These are phyloP conservation scores for Cicer yamashitae DNA, from an alignment of 306 rosid species.

Conservation along the genomic window DNA sequence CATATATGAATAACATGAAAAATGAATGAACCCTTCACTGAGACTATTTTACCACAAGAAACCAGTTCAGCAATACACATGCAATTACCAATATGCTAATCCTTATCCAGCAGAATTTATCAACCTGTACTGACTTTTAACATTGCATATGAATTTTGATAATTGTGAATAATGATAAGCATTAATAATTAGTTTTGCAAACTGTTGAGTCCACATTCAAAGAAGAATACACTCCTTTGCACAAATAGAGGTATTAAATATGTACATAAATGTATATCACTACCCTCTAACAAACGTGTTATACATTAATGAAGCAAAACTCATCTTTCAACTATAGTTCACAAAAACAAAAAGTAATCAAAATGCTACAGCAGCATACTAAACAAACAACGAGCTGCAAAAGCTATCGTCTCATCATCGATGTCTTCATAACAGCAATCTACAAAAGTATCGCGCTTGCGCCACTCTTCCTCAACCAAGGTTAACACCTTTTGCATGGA, in stretches of 20 bases:
- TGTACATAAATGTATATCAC: slow-evolving; percentile 50
- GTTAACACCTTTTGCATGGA: slow-evolving; percentile 30
- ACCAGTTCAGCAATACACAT: not conserved
- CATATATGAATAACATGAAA: not conserved
- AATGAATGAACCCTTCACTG: not conserved
- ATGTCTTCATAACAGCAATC: slow-evolving; percentile 39
- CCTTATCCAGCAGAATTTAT: no score
- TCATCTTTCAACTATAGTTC: slow-evolving; percentile 15
- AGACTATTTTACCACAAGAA: not conserved
- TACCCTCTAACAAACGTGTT: slow-evolving; percentile 42
- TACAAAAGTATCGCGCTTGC: slow-evolving; percentile 32
- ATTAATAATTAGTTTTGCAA: not conserved
- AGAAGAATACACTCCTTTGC: slow-evolving; percentile 44
- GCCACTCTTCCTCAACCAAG: slow-evolving; percentile 38
- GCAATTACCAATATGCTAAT: not conserved
- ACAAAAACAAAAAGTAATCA: slow-evolving; percentile 18
- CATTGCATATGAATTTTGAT: slow-evolving; percentile 9
- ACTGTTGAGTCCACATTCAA: slow-evolving; percentile 25
- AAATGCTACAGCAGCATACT: slow-evolving; percentile 41
- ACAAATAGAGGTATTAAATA: slow-evolving; percentile 40
- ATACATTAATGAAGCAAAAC: slow-evolving; percentile 45
- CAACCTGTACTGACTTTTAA: no score
- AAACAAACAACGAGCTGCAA: slow-evolving; percentile 44
- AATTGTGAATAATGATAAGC: not conserved
- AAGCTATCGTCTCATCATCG: slow-evolving; percentile 43